Percentiles rank a stretch among this genome's conserved stretches.
Evolutionary conservation across 164 flowering plant genomes (phyloP).

Genomic region (Houttuynia cordata): DNA sequence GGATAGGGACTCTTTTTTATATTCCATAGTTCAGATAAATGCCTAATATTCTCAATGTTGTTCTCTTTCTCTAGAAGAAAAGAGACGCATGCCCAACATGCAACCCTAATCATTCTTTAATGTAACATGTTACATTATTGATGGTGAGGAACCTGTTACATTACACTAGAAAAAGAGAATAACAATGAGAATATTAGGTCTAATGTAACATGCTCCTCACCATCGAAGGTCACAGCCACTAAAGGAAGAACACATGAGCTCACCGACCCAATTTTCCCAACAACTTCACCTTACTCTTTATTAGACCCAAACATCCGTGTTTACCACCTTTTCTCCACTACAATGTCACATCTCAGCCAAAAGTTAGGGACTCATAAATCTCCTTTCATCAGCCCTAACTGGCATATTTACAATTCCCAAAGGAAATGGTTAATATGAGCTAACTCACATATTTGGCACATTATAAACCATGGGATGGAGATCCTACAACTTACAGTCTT

Average conservation of each 20-base stretch:
- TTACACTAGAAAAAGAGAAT: too few relatives aligned
- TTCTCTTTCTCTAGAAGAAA: background rate
- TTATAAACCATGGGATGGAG: too few relatives aligned
- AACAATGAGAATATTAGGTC: too few relatives aligned
- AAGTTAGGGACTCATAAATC: background rate
- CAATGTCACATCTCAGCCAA: background rate
- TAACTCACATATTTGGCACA: too few relatives aligned
- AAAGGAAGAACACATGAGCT: background rate
- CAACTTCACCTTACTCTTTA: background rate
- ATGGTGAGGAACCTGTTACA: too few relatives aligned
- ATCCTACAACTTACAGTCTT: too few relatives aligned
- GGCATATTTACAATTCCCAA: too few relatives aligned
- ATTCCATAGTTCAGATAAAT: too few relatives aligned
- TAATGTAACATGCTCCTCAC: background rate
- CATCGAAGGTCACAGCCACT: background rate
- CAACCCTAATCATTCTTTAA: too few relatives aligned
- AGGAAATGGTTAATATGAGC: background rate
- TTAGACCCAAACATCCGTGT: background rate
- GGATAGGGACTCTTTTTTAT: too few relatives aligned
- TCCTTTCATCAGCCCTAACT: background rate
- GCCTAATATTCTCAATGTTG: background rate
- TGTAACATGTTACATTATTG: too few relatives aligned
- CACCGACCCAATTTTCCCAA: background rate
- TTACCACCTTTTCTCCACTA: background rate
- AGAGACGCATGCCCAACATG: background rate